These are phyloP conservation scores for Cryptosporidium felis DNA, from an alignment of 169 alveolate genomes.

Conservation along the genomic window DNA sequence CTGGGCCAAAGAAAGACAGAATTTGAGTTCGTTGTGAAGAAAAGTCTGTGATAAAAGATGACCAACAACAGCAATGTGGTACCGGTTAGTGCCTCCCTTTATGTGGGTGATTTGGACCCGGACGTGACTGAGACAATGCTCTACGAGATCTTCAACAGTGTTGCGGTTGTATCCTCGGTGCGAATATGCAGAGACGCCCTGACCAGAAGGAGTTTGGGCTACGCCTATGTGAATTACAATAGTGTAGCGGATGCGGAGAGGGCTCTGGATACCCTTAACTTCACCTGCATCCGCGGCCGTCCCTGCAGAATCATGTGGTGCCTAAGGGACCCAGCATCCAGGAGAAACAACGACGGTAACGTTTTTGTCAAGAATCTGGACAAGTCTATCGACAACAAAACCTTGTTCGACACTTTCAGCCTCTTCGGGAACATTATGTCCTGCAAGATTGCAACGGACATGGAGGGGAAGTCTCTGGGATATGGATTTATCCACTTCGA, in stretches of 20 bases:
- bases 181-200: conserved; percentile 92
- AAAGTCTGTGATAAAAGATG: conserved; percentile 38
- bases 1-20: not conserved
- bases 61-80: conserved; percentile 49
- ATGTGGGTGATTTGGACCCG: conserved; percentile 91
- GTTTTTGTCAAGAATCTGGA: conserved; percentile 94
- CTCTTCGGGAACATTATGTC: conserved; percentile 92
- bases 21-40: conserved; percentile 7
- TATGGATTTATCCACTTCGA: conserved; percentile 96
- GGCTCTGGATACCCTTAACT: conserved; percentile 91
- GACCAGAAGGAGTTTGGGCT: conserved; percentile 88
- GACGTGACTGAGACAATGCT: conserved; percentile 94
- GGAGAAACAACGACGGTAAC: conserved; percentile 92
- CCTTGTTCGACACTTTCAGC: conserved; percentile 91
- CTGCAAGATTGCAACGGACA: conserved; percentile 93
- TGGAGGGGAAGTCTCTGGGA: conserved; percentile 88
- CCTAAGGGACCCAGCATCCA: conserved; percentile 90
- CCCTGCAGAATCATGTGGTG: conserved; percentile 94
- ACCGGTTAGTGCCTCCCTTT: conserved; percentile 85
- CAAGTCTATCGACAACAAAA: conserved; percentile 91
- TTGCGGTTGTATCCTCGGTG: conserved; percentile 92
- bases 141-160: conserved; percentile 90
- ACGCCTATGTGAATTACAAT: conserved; percentile 92
- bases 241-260: conserved; percentile 89
- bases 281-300: conserved; percentile 90